These are phyloP conservation scores for Fusarium subtropicale DNA, from an alignment of 2,329 filamentous ascomycete genomes.

Conservation along the genomic window DNA sequence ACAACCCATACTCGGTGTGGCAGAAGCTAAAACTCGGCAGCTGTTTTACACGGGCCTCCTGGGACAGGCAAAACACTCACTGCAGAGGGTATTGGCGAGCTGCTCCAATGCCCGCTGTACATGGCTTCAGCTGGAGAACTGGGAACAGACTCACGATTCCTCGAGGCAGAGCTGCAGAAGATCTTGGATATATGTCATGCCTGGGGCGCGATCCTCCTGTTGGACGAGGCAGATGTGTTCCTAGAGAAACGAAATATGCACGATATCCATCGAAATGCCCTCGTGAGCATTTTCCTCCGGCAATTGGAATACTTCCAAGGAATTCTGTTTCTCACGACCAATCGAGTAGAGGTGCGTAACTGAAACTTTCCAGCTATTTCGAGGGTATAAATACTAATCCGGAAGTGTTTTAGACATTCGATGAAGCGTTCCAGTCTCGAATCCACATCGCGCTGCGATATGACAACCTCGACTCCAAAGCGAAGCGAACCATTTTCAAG, in stretches of 20 bases:
- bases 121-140: conserved; percentile 86
- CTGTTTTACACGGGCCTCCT: conserved; percentile 84
- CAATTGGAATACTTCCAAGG: conserved; percentile 93
- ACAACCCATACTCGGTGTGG: neutral
- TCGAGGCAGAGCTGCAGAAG: conserved; percentile 83
- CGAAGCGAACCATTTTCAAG: conserved; percentile 83
- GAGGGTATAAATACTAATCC: conserved; percentile 3
- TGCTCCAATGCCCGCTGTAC: conserved; percentile 84
- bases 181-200: conserved; percentile 87
- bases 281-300: conserved; percentile 88
- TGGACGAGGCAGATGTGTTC: conserved; percentile 89
- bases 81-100: conserved; percentile 85
- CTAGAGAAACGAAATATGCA: conserved; percentile 85
- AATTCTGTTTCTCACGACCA: conserved; percentile 90
- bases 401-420: conserved; percentile 72
- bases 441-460: conserved; percentile 90
- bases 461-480: conserved; percentile 76
- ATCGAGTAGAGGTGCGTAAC: conserved; percentile 74
- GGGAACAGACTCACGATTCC: conserved; percentile 77
- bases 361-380: neutral
- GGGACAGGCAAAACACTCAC: conserved; percentile 92
- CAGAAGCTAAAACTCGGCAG: conserved; percentile 48
- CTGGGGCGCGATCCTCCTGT: conserved; percentile 86
- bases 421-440: conserved; percentile 88
- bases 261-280: conserved; percentile 85